Base-by-base conservation (phyloP, 1,139 yeast genomes). In the Trichomonascaceae sp. region DNA sequence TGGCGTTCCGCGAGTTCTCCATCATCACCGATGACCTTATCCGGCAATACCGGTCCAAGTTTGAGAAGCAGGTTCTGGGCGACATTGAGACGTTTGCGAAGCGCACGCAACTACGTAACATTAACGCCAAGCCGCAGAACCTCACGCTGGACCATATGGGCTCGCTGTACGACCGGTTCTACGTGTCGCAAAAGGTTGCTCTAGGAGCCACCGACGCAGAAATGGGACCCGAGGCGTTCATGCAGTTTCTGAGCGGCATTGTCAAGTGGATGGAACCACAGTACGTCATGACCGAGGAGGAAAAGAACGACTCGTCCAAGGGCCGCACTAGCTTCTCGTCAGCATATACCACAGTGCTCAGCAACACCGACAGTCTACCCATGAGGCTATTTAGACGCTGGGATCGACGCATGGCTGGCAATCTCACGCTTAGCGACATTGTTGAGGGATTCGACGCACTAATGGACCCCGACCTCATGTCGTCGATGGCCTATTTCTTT, bases 31-130 rank as follows among this genome's bases (percentile, higher is more conserved):
- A 87, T 39, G 76, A 74, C 1, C 65, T 74, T 54, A 75, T 92
- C 32, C 67, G 67, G 26, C 74, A 69, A 39, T 80, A 76, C 47
- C 71, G 97, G 36, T 63, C 69, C 28, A 78, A 71, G 49, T 77
- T 74, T 52, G 76, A 87, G 54, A 76, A 76, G 47, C 71, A 76
- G 26, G 87, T 89, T 33, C 73, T 81, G 49, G 81, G 72, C 46
- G 87, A 89, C 40, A 84, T 89, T 42, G 93, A 92, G 44, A 66
- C 76, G 0, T 89, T 89, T 60, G 93, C 92, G 28, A 89, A 89
- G 54, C 68, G 95, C 38, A 84, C 97, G 0, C 96, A 89, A 54
- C 56, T 89, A 27, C 68, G 98, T 43, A 85, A 82, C 52, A 62
- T 89, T 38, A 20, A 20, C 23, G 87, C 92, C 17, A 77, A 76